Evolutionary conservation across 257 asterid genomes (phyloP).

Genomic region (Solanum sitiens): DNA sequence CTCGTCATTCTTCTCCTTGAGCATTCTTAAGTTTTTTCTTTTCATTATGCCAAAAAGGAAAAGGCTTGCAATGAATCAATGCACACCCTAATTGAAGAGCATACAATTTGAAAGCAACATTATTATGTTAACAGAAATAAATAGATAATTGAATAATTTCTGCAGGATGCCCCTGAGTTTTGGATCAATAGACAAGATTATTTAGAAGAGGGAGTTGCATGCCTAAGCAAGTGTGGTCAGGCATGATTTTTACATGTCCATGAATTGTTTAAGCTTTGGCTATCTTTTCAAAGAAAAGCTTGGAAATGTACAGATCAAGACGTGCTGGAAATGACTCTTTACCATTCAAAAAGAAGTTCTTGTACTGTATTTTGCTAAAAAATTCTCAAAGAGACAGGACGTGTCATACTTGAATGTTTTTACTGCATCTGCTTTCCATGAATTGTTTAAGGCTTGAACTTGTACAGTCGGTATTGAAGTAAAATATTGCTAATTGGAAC

Average conservation of each 20-base stretch:
- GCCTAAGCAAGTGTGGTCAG: slow-evolving; percentile 92
- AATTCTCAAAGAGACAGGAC: not conserved
- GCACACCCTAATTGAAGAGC: not conserved
- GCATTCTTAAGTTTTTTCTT: not conserved
- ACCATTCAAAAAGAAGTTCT: not conserved
- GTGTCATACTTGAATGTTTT: not conserved
- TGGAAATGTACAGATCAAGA: not conserved
- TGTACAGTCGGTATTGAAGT: not conserved
- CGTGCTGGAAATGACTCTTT: not conserved
- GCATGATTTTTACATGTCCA: slow-evolving; percentile 24
- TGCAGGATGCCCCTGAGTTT: slow-evolving; percentile 98
- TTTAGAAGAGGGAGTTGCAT: slow-evolving; percentile 89
- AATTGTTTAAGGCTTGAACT: not conserved
- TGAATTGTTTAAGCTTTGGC: not conserved
- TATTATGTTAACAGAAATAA: not conserved
- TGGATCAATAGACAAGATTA: slow-evolving; percentile 96
- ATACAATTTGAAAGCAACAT: not conserved
- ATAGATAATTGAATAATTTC: not conserved
- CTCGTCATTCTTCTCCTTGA: not conserved
- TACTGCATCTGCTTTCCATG: not conserved
- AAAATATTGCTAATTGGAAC: not conserved
- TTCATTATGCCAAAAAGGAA: not conserved
- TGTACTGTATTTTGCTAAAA: not conserved
- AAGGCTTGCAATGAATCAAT: not conserved
- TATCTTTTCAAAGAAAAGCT: not conserved